Conservation (phyloP, 345 rosid genomes). For the Eucalyptus camaldulensis region DNA sequence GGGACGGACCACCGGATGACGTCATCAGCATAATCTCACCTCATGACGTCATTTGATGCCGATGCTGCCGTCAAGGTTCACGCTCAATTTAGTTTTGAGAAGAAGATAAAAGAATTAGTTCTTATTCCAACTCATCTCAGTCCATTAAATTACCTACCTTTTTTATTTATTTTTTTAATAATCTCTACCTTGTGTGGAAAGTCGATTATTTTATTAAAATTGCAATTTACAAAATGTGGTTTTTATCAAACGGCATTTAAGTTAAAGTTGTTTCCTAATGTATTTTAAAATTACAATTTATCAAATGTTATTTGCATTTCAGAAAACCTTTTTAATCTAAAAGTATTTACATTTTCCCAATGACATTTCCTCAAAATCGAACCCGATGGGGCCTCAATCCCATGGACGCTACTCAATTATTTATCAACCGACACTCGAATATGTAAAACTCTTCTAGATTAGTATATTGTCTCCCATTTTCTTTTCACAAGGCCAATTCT, state of each 20-base stretch:
- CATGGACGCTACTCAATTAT: too few relatives aligned
- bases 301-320: too few relatives aligned
- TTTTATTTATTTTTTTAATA: neutral
- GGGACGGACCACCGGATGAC: neutral
- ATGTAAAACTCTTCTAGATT: neutral
- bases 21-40: neutral
- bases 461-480: neutral
- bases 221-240: too few relatives aligned
- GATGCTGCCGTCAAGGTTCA: neutral
- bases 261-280: too few relatives aligned
- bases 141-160: neutral
- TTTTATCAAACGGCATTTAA: too few relatives aligned
- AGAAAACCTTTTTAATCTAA: too few relatives aligned
- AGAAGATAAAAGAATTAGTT: neutral
- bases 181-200: neutral
- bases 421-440: neutral
- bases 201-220: neutral
- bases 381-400: too few relatives aligned
- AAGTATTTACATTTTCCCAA: too few relatives aligned
- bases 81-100: neutral
- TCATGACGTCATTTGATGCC: neutral
- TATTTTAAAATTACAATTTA: too few relatives aligned
- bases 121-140: neutral
- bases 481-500: too few relatives aligned
- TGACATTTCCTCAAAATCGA: rapidly evolving